phyloP scores from a whole-genome alignment of 2,329 filamentous ascomycete genomes.

The Pestalotiopsis sp. region DNA sequence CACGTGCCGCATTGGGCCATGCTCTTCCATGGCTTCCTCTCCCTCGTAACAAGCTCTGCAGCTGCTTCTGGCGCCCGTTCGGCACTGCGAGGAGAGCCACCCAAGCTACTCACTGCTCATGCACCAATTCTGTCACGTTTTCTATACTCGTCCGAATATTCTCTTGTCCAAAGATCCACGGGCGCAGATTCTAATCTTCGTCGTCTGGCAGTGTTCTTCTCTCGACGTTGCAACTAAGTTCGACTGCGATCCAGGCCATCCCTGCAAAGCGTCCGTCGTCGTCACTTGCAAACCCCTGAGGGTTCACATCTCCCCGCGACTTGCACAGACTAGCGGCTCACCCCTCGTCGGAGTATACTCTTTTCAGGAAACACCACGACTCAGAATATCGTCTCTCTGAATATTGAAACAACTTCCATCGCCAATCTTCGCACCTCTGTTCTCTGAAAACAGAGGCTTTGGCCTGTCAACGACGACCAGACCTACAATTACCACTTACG shows the following conservation, averaged over 20 bases:
- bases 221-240: conserved; percentile 9
- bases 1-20: not conserved
- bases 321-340: not conserved
- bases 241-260: not conserved
- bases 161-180: not conserved
- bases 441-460: not conserved
- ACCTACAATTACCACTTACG: not conserved
- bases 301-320: conserved; percentile 1
- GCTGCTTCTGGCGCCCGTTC: not conserved
- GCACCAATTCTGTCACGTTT: not conserved
- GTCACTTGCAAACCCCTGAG: conserved; percentile 7
- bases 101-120: not conserved
- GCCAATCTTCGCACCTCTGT: not conserved
- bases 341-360: not conserved
- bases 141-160: not conserved
- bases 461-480: not conserved
- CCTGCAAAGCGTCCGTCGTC: conserved; percentile 11
- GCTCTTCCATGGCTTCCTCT: not conserved
- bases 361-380: not conserved
- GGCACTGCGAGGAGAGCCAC: not conserved
- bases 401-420: not conserved
- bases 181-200: not conserved
- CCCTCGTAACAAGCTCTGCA: not conserved
- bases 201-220: not conserved
- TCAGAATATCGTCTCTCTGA: too few relatives aligned